These are phyloP conservation scores for Baudoinia panamericana DNA, from an alignment of 495 filamentous ascomycete species.

Conservation along the genomic window DNA sequence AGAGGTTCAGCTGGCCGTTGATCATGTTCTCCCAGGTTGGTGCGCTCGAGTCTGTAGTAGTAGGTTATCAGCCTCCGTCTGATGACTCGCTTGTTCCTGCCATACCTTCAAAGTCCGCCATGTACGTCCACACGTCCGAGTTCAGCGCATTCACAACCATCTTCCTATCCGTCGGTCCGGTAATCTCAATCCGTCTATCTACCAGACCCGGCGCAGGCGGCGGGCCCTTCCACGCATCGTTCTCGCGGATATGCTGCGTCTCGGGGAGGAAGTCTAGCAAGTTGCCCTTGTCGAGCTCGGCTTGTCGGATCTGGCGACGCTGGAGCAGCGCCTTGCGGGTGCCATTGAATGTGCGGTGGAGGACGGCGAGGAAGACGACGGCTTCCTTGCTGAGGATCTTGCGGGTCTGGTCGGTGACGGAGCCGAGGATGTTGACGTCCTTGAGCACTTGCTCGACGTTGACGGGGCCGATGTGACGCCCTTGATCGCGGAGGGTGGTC, in stretches of 20 bases:
- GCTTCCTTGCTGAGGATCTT: slow-evolving; percentile 89
- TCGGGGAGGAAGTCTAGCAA: slow-evolving; percentile 95
- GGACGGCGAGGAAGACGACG: slow-evolving; percentile 80
- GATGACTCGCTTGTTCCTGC: too few relatives aligned
- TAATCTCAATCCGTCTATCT: slow-evolving; percentile 97
- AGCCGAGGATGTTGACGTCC: slow-evolving; percentile 74
- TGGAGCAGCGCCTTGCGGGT: slow-evolving; percentile 84
- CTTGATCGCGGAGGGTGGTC: slow-evolving; percentile 3
- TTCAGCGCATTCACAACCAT: slow-evolving; percentile 99
- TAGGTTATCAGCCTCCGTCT: slow-evolving; percentile 1
- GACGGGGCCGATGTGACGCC: slow-evolving; percentile 10
- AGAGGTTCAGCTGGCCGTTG: slow-evolving; percentile 95
- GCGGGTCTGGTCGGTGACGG: slow-evolving; percentile 60
- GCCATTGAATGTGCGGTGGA: slow-evolving; percentile 86
- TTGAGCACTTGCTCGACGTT: slow-evolving; percentile 46
- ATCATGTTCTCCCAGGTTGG: slow-evolving; percentile 99
- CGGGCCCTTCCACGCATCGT: slow-evolving; percentile 87
- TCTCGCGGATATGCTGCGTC: slow-evolving; percentile 90
- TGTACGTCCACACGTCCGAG: slow-evolving; percentile 96
- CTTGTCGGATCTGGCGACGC: slow-evolving; percentile 74
- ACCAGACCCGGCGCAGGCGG: slow-evolving; percentile 86
- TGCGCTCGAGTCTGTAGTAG: slow-evolving; percentile 67
- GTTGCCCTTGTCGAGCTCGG: slow-evolving; percentile 80
- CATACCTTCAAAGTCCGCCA: slow-evolving; percentile 97
- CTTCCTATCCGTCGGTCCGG: slow-evolving; percentile 93